Evolutionary conservation across 129 eudicot species (phyloP).

Genomic region (Dittrichia graveolens): DNA sequence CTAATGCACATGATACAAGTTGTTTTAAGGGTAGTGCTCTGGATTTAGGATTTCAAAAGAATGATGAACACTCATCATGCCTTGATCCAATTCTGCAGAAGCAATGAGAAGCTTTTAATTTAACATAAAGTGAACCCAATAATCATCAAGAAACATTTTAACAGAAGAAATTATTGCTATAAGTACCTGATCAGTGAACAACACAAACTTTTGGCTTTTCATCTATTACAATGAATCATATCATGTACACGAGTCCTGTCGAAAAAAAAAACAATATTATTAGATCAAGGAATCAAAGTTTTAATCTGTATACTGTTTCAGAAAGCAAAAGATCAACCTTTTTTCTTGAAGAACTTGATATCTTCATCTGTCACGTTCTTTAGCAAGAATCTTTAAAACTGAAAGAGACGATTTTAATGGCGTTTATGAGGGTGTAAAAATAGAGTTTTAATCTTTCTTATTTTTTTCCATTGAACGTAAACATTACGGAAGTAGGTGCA

Average conservation of each 20-base stretch:
- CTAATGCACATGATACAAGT: conserved; percentile 19
- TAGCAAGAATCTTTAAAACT: conserved; percentile 4
- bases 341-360: conserved; percentile 17
- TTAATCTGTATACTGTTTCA: neutral
- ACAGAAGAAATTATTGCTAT: conserved; percentile 23
- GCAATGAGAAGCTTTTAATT: conserved; percentile 28
- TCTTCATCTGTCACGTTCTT: conserved; percentile 22
- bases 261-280: conserved; percentile 3
- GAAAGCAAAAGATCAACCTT: conserved; percentile 17
- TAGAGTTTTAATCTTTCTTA: neutral
- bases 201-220: conserved; percentile 16
- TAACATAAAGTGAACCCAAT: conserved; percentile 25
- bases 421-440: neutral
- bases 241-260: conserved; percentile 29
- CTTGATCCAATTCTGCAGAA: conserved; percentile 37
- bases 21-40: neutral
- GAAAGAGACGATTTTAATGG: neutral
- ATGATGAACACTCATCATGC: conserved; percentile 38
- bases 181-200: conserved; percentile 31
- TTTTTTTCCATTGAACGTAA: no score
- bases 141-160: conserved; percentile 38
- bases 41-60: conserved; percentile 21
- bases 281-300: neutral
- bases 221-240: conserved; percentile 22
- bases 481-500: neutral